phyloP scores from a whole-genome alignment of 2,329 filamentous ascomycete species.

The Helotiales sp. region DNA sequence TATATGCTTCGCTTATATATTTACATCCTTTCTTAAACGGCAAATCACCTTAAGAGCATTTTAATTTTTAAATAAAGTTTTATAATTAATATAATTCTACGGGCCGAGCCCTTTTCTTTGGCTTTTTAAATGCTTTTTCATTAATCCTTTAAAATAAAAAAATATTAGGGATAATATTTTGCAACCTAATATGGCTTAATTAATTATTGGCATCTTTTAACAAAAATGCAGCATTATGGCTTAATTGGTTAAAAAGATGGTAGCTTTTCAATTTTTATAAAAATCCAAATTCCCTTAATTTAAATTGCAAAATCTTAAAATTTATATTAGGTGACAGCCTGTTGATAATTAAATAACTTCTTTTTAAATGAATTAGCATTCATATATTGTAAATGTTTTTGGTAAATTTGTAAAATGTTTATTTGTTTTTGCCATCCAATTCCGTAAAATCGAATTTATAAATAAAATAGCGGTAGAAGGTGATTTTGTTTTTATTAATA shows the following conservation, averaged over 20 bases:
- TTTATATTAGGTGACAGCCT: conserved; percentile 37
- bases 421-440: conserved; percentile 42
- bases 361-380: conserved; percentile 42
- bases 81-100: conserved; percentile 23
- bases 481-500: conserved; percentile 30
- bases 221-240: conserved; percentile 22
- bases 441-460: conserved; percentile 38
- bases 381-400: conserved; percentile 42
- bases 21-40: conserved; percentile 23
- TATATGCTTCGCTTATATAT: conserved; percentile 16
- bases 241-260: conserved; percentile 24
- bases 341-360: conserved; percentile 38
- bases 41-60: conserved; percentile 23
- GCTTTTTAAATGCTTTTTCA: conserved; percentile 24
- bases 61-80: conserved; percentile 22
- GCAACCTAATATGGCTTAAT: conserved; percentile 28
- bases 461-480: conserved; percentile 43
- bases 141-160: conserved; percentile 27
- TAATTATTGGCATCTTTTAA: conserved; percentile 26
- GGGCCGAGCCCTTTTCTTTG: conserved; percentile 27
- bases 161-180: conserved; percentile 29
- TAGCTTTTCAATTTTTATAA: conserved; percentile 21
- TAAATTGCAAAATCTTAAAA: conserved; percentile 33
- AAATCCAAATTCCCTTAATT: conserved; percentile 26
- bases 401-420: conserved; percentile 34